Evolutionary conservation across 2,329 filamentous ascomycete species (phyloP).

Genomic region (Fusarium circinatum): DNA sequence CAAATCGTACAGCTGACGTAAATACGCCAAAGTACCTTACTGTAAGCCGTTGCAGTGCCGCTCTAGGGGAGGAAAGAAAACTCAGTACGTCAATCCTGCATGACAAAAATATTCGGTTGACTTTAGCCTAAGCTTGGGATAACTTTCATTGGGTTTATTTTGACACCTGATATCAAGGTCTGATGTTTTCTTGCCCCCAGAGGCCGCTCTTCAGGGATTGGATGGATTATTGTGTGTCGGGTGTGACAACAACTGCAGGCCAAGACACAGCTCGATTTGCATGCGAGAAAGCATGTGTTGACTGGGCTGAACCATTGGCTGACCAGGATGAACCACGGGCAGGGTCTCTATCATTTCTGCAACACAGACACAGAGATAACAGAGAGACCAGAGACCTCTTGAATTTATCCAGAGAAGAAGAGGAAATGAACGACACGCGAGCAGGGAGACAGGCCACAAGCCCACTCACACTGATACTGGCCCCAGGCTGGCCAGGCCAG

Average conservation of each 20-base stretch:
- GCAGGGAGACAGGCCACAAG: slow-evolving; percentile 7
- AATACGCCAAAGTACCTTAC: slow-evolving; percentile 1
- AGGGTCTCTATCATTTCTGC: slow-evolving; percentile 12
- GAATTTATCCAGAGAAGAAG: slow-evolving; percentile 9
- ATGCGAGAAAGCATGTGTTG: slow-evolving; percentile 37
- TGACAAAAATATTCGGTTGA: too few relatives aligned
- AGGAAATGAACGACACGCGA: slow-evolving; percentile 29
- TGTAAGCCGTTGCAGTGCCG: slow-evolving; percentile 25
- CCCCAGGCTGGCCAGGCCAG: not conserved
- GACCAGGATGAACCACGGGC: not conserved
- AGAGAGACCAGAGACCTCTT: slow-evolving; percentile 27
- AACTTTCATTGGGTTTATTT: too few relatives aligned
- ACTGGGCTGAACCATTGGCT: slow-evolving; percentile 35
- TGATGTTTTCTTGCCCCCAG: too few relatives aligned
- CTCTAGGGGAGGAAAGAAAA: not conserved
- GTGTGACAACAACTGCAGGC: slow-evolving; percentile 34
- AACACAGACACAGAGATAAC: slow-evolving; percentile 4
- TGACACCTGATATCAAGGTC: too few relatives aligned
- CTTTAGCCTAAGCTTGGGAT: too few relatives aligned
- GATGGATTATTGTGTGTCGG: slow-evolving; percentile 8
- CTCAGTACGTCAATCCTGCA: too few relatives aligned
- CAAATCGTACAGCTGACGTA: slow-evolving; percentile 30
- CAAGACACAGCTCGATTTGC: slow-evolving; percentile 39
- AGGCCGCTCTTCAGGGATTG: slow-evolving; percentile 22
- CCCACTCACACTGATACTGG: slow-evolving; percentile 30